Evolutionary conservation across 192 early-diverging fungal genomes (phyloP), one percentile per base, ranked within the genome.

Genomic region (Dissophora ornata): DNA sequence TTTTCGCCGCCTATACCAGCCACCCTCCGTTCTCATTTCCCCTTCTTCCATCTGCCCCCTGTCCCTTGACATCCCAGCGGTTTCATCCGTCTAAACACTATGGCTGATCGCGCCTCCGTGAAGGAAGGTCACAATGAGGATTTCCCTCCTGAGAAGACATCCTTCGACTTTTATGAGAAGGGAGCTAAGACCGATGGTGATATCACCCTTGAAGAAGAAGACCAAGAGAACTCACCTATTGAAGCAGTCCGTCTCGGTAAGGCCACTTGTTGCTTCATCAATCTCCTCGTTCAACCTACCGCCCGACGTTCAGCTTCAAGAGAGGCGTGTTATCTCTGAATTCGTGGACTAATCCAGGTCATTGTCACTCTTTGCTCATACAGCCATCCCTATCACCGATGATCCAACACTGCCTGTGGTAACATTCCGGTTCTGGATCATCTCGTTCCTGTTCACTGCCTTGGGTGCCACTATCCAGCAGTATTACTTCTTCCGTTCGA

Each of bases 391-490:
- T 18, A 50, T 67, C 15, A 81, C 79, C 10, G 82, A 86, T 49
- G 83, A 87, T 47, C 44, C 79, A 12, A 61, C 70, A 11, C 49
- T 84, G 16, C 73, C 69, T 12, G 53, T 65, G 4, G 36, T 86
- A 7, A 86, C 86, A 0, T 81, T 83, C 40, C 80, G 86, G 18
- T 77, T 78, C 42, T 87, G 83, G 84, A 15, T 85, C 40, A 62
- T 87, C 34, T 69, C 84, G 25, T 57, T 68, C 45, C 19, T 83
- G 36, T 85, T 80, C 56, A 56, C 79, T 1, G 44, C 30, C 16
- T 25, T 83, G 30, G 79, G 79, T 6, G 81, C 79, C 5, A 47
- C 62, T 18, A 26, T 83, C 21, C 59, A 71, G 16, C 42, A 80
- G 55, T 80, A 75, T 47, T 83, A 80, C 46, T 70, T 66, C 29